Evolutionary conservation across 176 grass and related monocot genomes (phyloP).

Genomic region (Oryza glaberrima): DNA sequence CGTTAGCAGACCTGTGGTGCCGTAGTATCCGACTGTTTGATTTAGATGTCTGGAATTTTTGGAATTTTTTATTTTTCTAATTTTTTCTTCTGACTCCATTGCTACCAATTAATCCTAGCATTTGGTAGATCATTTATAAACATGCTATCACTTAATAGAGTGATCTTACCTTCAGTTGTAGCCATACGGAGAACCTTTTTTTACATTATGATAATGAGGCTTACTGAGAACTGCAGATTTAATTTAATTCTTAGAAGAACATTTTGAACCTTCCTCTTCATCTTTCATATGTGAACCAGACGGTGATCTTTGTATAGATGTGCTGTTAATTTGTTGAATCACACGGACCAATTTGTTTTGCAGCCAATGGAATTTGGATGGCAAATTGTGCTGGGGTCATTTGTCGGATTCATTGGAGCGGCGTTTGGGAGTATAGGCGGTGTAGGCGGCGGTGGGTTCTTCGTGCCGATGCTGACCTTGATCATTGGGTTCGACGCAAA

Average conservation of each 20-base stretch:
- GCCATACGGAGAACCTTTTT: no score
- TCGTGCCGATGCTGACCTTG: conserved; percentile 61
- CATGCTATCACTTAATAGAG: background rate
- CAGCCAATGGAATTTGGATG: conserved; percentile 56
- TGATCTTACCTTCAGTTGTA: background rate
- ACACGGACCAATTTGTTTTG: background rate
- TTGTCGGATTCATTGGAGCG: conserved; percentile 54
- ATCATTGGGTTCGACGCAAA: conserved; percentile 70
- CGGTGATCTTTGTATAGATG: background rate
- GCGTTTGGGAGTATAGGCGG: conserved; percentile 64
- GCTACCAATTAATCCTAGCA: background rate
- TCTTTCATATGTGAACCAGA: background rate
- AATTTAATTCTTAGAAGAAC: no score
- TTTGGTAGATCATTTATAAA: no score
- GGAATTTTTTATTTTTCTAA: background rate
- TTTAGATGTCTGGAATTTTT: background rate
- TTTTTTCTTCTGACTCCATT: background rate
- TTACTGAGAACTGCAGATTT: background rate
- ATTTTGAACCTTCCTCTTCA: background rate
- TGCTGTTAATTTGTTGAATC: conserved; percentile 7
- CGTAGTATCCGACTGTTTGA: background rate
- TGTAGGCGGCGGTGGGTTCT: conserved; percentile 60
- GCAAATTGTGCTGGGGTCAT: conserved; percentile 46
- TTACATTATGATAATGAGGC: no score
- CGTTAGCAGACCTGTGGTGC: background rate